Conservation (phyloP, 169 alveolate species). For the Plasmodium knowlesi region DNA sequence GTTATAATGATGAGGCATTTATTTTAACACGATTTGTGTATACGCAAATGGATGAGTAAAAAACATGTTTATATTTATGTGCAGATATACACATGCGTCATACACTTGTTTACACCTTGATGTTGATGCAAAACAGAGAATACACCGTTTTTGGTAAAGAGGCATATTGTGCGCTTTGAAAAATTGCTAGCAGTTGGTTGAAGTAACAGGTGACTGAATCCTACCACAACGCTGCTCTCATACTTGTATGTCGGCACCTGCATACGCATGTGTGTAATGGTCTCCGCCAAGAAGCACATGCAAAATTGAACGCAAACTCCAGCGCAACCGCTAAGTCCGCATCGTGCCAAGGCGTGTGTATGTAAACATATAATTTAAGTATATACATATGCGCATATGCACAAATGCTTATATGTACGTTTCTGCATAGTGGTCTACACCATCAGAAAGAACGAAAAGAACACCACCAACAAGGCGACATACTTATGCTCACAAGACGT, state of each 20-base stretch:
- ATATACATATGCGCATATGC: not conserved
- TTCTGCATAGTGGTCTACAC: slow-evolving; percentile 2
- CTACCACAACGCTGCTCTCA: not conserved
- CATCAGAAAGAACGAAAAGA: not conserved
- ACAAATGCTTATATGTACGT: not conserved
- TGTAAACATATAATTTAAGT: not conserved
- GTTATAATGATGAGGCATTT: not conserved
- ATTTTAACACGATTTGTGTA: not conserved
- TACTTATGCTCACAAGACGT: not conserved
- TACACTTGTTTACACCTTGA: not conserved
- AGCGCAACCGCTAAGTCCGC: not conserved
- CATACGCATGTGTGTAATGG: not conserved
- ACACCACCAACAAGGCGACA: not conserved
- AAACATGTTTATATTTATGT: not conserved
- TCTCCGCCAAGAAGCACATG: not conserved
- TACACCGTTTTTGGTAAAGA: not conserved
- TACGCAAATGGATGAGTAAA: not conserved
- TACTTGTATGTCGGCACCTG: not conserved
- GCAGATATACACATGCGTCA: not conserved
- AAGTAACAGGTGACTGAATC: not conserved
- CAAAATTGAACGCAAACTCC: not conserved
- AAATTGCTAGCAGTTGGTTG: not conserved
- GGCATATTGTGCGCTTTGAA: not conserved
- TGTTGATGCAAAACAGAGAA: not conserved
- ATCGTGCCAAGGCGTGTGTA: not conserved